Evolutionary conservation across 2,329 filamentous ascomycete species (phyloP), one percentile per base, ranked within the genome.

Genomic region (Teratosphaeria zuluensis): DNA sequence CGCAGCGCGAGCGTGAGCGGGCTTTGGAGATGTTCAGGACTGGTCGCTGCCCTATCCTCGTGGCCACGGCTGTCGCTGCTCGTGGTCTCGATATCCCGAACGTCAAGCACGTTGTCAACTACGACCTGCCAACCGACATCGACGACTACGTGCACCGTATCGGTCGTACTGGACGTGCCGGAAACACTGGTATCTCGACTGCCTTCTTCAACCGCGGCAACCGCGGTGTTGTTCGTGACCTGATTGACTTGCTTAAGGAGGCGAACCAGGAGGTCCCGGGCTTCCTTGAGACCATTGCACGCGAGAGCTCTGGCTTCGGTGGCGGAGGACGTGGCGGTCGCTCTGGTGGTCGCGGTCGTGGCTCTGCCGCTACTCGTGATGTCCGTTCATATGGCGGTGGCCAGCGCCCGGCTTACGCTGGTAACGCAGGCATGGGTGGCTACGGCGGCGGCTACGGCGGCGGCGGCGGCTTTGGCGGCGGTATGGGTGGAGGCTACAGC

Each of bases 171-270:
- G 94, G 94, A 73, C 94, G 94, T 90, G 94, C 94, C 65, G 94
- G 94, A 76, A 99, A 99, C 82, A 97, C 92, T 70, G 94, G 94
- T 87, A 87, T 96, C 67, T 90, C 94, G 5, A 99, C 94, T 68
- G 94, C 94, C 59, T 99, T 99, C 84, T 97, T 99, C 87, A 99
- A 99, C 84, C 92, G 94, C 73, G 92, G 92, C 72, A 99, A 99
- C 83, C 90, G 94, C 70, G 94, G 94, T 78, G 90, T 99, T 67
- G 94, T 97, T 64, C 89, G 94, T 66, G 94, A 97, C 69, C 85
- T 99, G 62, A 84, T 99, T 68, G 94, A 99, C n/a, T 85, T 99
- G 31, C 84, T 99, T 66, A 97, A 97, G 82, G 94, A 99, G 77
- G 94, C 94, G 66, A 95, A 99, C 80, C 94, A 99, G 77, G 94